phyloP scores from a whole-genome alignment of 2,329 filamentous ascomycete species.

The Stachybotrys echinatus region DNA sequence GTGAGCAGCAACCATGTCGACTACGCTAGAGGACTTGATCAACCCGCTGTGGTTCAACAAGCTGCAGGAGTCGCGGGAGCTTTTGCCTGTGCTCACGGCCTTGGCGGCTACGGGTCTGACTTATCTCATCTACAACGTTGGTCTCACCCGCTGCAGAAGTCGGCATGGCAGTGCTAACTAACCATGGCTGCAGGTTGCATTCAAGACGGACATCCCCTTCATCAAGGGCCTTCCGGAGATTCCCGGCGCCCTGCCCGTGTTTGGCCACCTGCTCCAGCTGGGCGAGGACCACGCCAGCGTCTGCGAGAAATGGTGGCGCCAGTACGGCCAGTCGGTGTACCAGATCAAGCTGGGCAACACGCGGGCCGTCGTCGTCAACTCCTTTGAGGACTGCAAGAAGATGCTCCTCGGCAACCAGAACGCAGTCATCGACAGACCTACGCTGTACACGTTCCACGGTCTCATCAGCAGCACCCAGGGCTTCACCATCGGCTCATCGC shows the following conservation, averaged over 20 bases:
- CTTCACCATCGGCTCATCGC: slow-evolving; percentile 65
- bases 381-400: slow-evolving; percentile 66
- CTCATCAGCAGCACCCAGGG: slow-evolving; percentile 52
- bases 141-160: too few relatives aligned
- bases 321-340: slow-evolving; percentile 45
- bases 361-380: slow-evolving; percentile 66
- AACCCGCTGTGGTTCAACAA: too few relatives aligned
- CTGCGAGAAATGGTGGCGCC: slow-evolving; percentile 44
- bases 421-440: slow-evolving; percentile 70
- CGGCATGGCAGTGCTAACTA: too few relatives aligned
- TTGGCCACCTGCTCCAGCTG: slow-evolving; percentile 43
- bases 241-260: slow-evolving; percentile 42
- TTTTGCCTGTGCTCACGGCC: too few relatives aligned
- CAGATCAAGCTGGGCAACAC: slow-evolving; percentile 65
- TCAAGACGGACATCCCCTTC: slow-evolving; percentile 39
- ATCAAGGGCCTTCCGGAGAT: slow-evolving; percentile 45
- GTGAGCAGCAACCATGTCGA: too few relatives aligned
- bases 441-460: slow-evolving; percentile 76
- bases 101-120: too few relatives aligned
- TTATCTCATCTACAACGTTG: too few relatives aligned
- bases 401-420: slow-evolving; percentile 78
- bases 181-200: too few relatives aligned
- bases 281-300: slow-evolving; percentile 48
- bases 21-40: too few relatives aligned
- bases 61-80: too few relatives aligned